Evolutionary conservation across 2,329 filamentous ascomycete species (phyloP), one percentile per base, ranked within the genome.

Genomic region (Eurotiales sp.): DNA sequence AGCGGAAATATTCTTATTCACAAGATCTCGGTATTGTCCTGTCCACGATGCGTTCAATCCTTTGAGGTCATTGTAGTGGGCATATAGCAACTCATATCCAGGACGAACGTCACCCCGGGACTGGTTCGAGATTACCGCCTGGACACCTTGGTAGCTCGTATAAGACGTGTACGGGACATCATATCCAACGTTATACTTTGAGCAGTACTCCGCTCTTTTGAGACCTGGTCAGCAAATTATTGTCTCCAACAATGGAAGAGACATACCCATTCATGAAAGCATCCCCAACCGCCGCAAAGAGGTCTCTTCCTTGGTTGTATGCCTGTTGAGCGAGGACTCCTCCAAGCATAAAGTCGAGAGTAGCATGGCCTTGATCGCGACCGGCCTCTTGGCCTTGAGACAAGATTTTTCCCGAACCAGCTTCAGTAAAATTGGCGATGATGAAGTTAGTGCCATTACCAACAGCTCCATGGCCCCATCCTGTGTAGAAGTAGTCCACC

Each of bases 341-440:
- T 2, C 74, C 52, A 5, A 76, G 58, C 0, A 64, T 61, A 15
- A 74, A 65, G 52, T 71, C 68, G 3, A 77, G 60, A 10, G 64
- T 66, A 1, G 72, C 57, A 53, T 77, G 74, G 5, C 73, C 75
- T 54, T 77, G 75, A 52, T 77, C 75, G 0, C 73, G 61, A 2
- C 73, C 72, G 1, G 71, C 66, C 44, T 76, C 72, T 51, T 75
- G 70, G 1, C 65, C 59, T 45, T 76, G 72, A 0, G 63, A 65
- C 2, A 77, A 54, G 0, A 51, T 46, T 54, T 68, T 66, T 2
- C 58, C 55, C 1, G 64, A 56, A 2, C 74, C 72, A 21, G 70
- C 73, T 2, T 70, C 68, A 0, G 54, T 56, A 3, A 17, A 45
- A 21, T 45, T 45, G 23, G 23, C 23, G 15, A 45, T 45, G n/a